phyloP scores from a whole-genome alignment of 306 rosid genomes.

The Dalbergia cochinchinensis region DNA sequence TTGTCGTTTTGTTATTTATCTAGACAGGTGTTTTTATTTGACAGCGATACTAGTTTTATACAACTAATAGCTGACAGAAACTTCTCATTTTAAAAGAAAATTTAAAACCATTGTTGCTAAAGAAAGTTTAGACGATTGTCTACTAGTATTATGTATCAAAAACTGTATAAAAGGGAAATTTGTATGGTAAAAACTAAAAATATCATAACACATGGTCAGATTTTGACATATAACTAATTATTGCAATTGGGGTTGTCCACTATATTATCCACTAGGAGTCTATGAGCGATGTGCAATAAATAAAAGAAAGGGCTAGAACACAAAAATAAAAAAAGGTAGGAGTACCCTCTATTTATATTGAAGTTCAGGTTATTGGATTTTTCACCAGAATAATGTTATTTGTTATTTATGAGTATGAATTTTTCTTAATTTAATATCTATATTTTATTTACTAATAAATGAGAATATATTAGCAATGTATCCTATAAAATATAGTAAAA shows the following conservation, averaged over 20 bases:
- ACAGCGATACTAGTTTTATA: neutral
- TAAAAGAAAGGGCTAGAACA: slow-evolving; percentile 23
- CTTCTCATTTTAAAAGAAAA: neutral
- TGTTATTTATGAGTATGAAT: too few species aligned
- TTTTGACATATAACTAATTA: slow-evolving; percentile 39
- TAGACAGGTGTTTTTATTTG: neutral
- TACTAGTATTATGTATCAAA: neutral
- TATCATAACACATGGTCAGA: neutral
- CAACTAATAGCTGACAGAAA: neutral
- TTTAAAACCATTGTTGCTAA: neutral
- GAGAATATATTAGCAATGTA: too few species aligned
- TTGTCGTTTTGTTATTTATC: slow-evolving; percentile 3
- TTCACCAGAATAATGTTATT: too few species aligned
- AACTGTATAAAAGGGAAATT: neutral
- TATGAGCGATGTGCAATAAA: slow-evolving; percentile 11
- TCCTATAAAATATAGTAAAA: too few species aligned
- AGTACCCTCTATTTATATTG: neutral
- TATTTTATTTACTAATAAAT: too few species aligned
- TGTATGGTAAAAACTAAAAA: neutral
- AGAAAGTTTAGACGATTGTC: neutral
- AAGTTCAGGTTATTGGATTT: slow-evolving; percentile 4
- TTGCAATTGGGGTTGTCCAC: slow-evolving; percentile 43
- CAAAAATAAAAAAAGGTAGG: neutral
- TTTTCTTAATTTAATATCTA: too few species aligned
- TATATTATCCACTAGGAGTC: slow-evolving; percentile 35